Evolutionary conservation across 225 moss, liverwort and hornwort species (phyloP).

Genomic region (Rhytidiadelphus loreus): DNA sequence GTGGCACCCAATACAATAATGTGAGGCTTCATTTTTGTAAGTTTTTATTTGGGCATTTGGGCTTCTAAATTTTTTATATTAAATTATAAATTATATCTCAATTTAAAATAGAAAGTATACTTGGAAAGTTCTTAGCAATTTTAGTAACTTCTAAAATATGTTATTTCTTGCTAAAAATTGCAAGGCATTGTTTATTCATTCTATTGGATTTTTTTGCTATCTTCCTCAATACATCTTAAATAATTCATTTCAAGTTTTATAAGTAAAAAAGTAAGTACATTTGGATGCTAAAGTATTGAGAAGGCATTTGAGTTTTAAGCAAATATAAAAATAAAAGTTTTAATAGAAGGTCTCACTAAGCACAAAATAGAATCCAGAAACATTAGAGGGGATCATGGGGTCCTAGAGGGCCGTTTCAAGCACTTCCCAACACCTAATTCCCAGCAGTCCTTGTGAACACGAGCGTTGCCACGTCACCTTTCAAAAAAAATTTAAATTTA

Average conservation of each 20-base stretch:
- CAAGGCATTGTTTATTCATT: background rate
- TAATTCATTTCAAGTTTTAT: background rate
- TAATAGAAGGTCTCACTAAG: accelerated
- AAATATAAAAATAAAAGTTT: background rate
- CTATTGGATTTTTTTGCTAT: background rate
- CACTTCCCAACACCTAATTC: too few species aligned
- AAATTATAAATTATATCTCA: background rate
- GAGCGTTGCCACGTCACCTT: too few species aligned
- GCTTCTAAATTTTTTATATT: accelerated
- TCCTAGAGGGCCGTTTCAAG: too few species aligned
- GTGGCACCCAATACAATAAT: background rate
- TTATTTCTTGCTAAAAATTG: background rate
- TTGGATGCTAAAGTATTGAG: background rate
- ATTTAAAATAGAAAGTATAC: background rate
- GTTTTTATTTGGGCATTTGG: background rate
- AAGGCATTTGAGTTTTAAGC: background rate
- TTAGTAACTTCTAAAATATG: background rate
- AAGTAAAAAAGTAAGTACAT: background rate
- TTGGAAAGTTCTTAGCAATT: background rate
- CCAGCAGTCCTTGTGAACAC: too few species aligned
- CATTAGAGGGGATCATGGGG: too few species aligned
- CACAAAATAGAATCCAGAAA: background rate
- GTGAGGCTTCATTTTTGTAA: background rate
- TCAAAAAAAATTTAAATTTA: too few species aligned
- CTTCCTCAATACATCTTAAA: background rate